A percentile compares a stretch with the other conserved stretches of the same genome.
Conservation (phyloP, 2,329 filamentous ascomycete species). For the Alternaria panax region DNA sequence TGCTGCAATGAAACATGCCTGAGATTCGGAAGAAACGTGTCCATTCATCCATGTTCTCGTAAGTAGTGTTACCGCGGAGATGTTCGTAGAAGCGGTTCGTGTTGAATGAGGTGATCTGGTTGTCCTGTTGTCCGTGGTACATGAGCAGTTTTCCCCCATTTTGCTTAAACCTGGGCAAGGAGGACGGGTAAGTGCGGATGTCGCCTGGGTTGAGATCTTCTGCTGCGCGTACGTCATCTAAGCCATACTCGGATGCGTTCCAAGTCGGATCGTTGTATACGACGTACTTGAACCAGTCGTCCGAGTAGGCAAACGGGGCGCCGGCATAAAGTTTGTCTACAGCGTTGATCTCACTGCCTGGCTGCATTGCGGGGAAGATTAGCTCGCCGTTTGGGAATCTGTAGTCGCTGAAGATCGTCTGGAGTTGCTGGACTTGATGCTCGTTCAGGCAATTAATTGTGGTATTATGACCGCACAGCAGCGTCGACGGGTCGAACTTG, state of each 20-base stretch:
- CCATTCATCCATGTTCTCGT: constrained; percentile 38
- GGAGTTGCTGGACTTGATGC: constrained; percentile 54
- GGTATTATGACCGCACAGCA: constrained; percentile 43
- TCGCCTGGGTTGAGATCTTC: constrained; percentile 46
- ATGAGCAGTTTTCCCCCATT: constrained; percentile 55
- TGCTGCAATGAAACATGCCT: constrained; percentile 61
- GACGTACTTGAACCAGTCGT: constrained; percentile 56
- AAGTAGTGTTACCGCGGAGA: constrained; percentile 30
- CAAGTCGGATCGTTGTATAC: constrained; percentile 50
- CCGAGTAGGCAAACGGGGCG: constrained; percentile 47
- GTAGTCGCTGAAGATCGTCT: constrained; percentile 53
- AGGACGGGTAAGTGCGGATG: constrained; percentile 48
- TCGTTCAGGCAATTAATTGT: constrained; percentile 52
- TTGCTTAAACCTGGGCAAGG: constrained; percentile 39
- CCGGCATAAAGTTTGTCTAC: constrained; percentile 49
- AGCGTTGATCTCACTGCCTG: constrained; percentile 54
- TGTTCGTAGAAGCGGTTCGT: constrained; percentile 57
- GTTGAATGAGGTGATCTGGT: constrained; percentile 55
- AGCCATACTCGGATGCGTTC: constrained; percentile 25
- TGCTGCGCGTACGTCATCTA: constrained; percentile 37
- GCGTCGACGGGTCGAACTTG: constrained; percentile 47
- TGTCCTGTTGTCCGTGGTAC: constrained; percentile 55
- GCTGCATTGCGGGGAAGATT: constrained; percentile 59
- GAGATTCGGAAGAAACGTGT: constrained; percentile 60
- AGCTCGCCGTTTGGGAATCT: constrained; percentile 52